Conservation (phyloP, 2,329 filamentous ascomycete species). For the Exophiala viscosa region DNA sequence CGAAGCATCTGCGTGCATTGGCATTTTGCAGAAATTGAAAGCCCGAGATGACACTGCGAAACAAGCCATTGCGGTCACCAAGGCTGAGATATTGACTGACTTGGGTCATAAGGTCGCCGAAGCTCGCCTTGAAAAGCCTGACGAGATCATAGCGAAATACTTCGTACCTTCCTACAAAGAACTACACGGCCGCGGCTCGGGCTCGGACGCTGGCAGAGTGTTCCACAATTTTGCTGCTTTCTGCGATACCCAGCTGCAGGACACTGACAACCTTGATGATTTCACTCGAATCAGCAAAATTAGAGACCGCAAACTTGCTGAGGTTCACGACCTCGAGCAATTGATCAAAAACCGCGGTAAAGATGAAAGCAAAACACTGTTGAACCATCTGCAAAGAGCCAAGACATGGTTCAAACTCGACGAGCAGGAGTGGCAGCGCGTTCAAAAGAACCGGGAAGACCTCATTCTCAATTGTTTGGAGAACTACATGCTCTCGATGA, state of each 20-base stretch:
- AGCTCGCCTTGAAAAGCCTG: constrained; percentile 84
- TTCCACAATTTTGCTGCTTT: constrained; percentile 94
- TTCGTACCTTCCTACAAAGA: constrained; percentile 79
- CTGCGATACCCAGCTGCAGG: constrained; percentile 90
- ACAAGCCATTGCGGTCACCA: constrained; percentile 68
- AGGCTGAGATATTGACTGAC: constrained; percentile 77
- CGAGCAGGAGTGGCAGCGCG: constrained; percentile 75
- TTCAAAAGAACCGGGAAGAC: constrained; percentile 70
- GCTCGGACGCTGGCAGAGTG: constrained; percentile 75
- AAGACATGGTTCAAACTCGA: constrained; percentile 88
- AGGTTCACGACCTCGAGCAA: constrained; percentile 69
- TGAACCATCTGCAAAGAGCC: constrained; percentile 66
- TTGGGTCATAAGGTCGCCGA: constrained; percentile 85
- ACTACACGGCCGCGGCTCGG: constrained; percentile 64
- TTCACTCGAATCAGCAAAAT: constrained; percentile 75
- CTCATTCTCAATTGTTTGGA: constrained; percentile 87
- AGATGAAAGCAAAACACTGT: constrained; percentile 50
- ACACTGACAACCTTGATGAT: constrained; percentile 78
- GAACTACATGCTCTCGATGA: constrained; percentile 84
- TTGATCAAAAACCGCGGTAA: constrained; percentile 42
- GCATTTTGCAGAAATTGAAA: constrained; percentile 75
- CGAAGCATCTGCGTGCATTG: constrained; percentile 82
- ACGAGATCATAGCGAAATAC: constrained; percentile 82
- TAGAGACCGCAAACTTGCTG: constrained; percentile 73
- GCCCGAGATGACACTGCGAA: constrained; percentile 58